A percentile compares a stretch with the other conserved stretches of the same genome.
Evolutionary conservation across 495 filamentous ascomycete genomes (phyloP).

Genomic region (Penicillium cosmopolitanum): DNA sequence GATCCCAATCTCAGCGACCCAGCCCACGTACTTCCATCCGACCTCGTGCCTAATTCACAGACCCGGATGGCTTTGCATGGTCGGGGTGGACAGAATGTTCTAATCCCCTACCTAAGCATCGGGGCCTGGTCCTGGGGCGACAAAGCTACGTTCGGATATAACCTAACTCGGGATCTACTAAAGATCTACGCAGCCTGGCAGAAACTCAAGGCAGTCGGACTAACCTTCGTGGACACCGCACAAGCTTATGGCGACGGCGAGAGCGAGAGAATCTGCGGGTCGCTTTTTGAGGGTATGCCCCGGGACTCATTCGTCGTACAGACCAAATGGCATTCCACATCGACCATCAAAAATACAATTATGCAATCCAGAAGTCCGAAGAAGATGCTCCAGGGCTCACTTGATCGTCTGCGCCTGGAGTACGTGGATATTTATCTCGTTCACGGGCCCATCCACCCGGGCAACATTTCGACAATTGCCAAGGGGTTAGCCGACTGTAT

Average conservation of each 20-base stretch:
- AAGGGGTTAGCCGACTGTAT: slow-evolving; percentile 44
- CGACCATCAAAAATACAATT: slow-evolving; percentile 20
- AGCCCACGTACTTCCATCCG: slow-evolving; percentile 24
- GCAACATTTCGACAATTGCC: slow-evolving; percentile 25
- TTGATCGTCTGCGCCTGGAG: slow-evolving; percentile 69
- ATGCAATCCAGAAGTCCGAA: slow-evolving; percentile 25
- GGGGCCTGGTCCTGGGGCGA: slow-evolving; percentile 50
- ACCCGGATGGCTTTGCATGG: slow-evolving; percentile 24
- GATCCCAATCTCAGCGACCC: slow-evolving; percentile 27
- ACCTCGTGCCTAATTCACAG: slow-evolving; percentile 20
- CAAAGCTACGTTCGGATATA: slow-evolving; percentile 42
- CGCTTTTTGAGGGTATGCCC: slow-evolving; percentile 36
- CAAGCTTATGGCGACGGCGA: slow-evolving; percentile 44
- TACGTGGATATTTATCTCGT: slow-evolving; percentile 84
- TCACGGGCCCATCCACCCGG: slow-evolving; percentile 56
- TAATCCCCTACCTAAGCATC: slow-evolving; percentile 37
- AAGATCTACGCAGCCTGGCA: slow-evolving; percentile 40
- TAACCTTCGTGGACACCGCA: slow-evolving; percentile 47
- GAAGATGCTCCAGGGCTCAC: slow-evolving; percentile 28
- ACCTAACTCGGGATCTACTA: slow-evolving; percentile 31
- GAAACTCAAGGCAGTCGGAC: slow-evolving; percentile 27
- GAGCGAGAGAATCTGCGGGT: slow-evolving; percentile 41
- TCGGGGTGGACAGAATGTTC: slow-evolving; percentile 24
- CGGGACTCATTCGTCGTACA: slow-evolving; percentile 36
- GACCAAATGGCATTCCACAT: slow-evolving; percentile 28